Evolutionary conservation across 305 asterid genomes (phyloP), one percentile per base, ranked within the genome.

Genomic region (Fraxinus velutina): DNA sequence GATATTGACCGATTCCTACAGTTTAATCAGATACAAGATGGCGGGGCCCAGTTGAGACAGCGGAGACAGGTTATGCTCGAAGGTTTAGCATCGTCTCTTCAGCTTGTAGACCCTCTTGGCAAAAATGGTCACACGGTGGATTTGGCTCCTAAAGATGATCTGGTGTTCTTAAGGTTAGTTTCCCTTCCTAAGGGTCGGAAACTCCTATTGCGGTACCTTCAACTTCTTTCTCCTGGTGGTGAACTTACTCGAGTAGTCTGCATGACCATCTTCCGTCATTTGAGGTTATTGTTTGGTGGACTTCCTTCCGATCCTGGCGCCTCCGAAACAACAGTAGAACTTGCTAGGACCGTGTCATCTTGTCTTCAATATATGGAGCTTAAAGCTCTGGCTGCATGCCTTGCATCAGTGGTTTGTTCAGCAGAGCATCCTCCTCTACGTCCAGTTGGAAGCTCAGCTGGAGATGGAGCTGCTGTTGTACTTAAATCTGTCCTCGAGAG

Each of bases 1-100:
- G 98, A 94, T 84, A 92, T 93, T 9, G 98, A 93, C 88, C 89
- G 98, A 79, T 91, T 88, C 78, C 75, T 94, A 74, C 91, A 88
- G 72, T 93, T 91, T 82, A 92, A 90, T 84, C 98, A 90, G 87
- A 88, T 86, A 6, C 94, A 84, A 83, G 97, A 94, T 87, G 91
- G 90, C 84, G 93, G 92, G 82, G 85, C 78, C 34, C 91, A 88
- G 84, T 81, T 92, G 92, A 91, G 86, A 78, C 88, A 87, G 75
- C 89, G 90, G 89, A 87, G 92, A 36, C 97, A 91, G 75, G 89
- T 83, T 22, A 84, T 91, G 76, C 89, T 92, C 0, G 97, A 92
- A 86, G 95, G 88, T 75, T 75, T 92, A 73, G 93, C 97, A 15
- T 86, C 95, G 13, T 92, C 97, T 17, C 89, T 92, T 83, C 95